A percentile compares a stretch with the other conserved stretches of the same genome.
Conservation (phyloP, 352 stramenopile genomes). For the Phytophthora podocarpi region DNA sequence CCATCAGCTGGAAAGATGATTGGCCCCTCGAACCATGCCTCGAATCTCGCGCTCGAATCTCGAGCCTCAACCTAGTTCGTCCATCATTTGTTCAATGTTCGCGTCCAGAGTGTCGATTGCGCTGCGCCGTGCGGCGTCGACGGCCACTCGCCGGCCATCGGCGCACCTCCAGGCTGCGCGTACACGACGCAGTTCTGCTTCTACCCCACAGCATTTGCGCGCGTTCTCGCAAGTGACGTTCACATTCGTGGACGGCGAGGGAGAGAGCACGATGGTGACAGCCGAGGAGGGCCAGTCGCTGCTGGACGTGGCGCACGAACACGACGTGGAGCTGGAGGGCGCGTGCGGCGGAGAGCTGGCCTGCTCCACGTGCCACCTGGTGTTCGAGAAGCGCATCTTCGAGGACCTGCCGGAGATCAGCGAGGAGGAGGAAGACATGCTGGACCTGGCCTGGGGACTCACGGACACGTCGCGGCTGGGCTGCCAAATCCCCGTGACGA, state of each 20-base stretch:
- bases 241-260: slow-evolving; percentile 85
- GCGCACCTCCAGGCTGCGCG: neutral
- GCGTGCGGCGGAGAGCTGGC: slow-evolving; percentile 93
- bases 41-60: too few relatives aligned
- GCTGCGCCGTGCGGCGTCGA: slow-evolving; percentile 9
- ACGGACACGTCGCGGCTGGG: slow-evolving; percentile 93
- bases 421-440: slow-evolving; percentile 96
- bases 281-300: slow-evolving; percentile 80
- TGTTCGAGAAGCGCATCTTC: slow-evolving; percentile 92
- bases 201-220: neutral
- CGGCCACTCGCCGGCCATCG: slow-evolving; percentile 11
- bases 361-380: slow-evolving; percentile 94
- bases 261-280: slow-evolving; percentile 66
- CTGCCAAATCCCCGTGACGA: slow-evolving; percentile 92
- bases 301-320: slow-evolving; percentile 91
- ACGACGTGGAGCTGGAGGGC: slow-evolving; percentile 94
- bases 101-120: neutral
- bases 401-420: slow-evolving; percentile 86
- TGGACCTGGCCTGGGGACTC: slow-evolving; percentile 93
- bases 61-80: too few relatives aligned
- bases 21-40: too few relatives aligned
- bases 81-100: slow-evolving; percentile 18
- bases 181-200: neutral
- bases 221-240: slow-evolving; percentile 65
- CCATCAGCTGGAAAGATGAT: too few relatives aligned